Evolutionary conservation across 78 protist species (phyloP).

Genomic region (Dictyostelium discoideum): dicty_2.7 NC_007088.5:8309501-8310000

Average conservation of each 20-base stretch:
- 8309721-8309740: not conserved
- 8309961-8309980: not conserved
- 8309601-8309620: not conserved
- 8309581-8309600: not conserved
- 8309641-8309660: not conserved
- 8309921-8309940: not conserved
- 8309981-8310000: not conserved
- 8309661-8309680: not conserved
- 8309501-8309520: too few species aligned
- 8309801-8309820: not conserved
- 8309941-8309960: not conserved
- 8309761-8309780: not conserved
- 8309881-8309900: not conserved
- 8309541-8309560: not conserved
- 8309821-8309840: conserved; percentile 36
- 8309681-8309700: not conserved
- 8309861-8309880: not conserved
- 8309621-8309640: not conserved
- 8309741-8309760: not conserved
- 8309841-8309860: not conserved
- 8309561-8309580: not conserved
- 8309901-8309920: not conserved
- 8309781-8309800: not conserved
- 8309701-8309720: not conserved
- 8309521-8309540: not conserved